Conservation (phyloP, 2,329 filamentous ascomycete genomes). For the Microcyclospora tardicrescens region DNA sequence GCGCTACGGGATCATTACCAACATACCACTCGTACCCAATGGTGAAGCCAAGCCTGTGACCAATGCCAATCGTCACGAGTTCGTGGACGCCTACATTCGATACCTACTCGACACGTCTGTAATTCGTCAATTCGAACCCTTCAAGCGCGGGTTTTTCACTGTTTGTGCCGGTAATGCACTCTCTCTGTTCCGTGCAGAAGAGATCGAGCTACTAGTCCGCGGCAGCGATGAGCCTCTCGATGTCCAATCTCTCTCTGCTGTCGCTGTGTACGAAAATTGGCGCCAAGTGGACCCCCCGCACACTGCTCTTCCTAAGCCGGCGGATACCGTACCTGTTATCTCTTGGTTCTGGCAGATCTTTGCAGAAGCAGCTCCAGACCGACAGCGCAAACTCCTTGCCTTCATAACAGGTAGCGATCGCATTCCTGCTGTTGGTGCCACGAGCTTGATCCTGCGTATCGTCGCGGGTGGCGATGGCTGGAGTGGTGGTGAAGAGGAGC, state of each 20-base stretch:
- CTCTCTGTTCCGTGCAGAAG: slow-evolving; percentile 75
- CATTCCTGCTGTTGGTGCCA: slow-evolving; percentile 76
- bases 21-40: slow-evolving; percentile 58
- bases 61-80: slow-evolving; percentile 72
- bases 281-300: slow-evolving; percentile 26
- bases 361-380: slow-evolving; percentile 46
- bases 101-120: slow-evolving; percentile 70
- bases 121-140: slow-evolving; percentile 75
- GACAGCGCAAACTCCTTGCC: slow-evolving; percentile 66
- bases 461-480: slow-evolving; percentile 50
- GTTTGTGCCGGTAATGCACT: slow-evolving; percentile 82
- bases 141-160: slow-evolving; percentile 86
- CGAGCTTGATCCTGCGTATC: slow-evolving; percentile 64
- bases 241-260: slow-evolving; percentile 59
- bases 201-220: slow-evolving; percentile 77
- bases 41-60: slow-evolving; percentile 67
- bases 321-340: slow-evolving; percentile 52
- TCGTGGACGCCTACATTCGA: slow-evolving; percentile 71
- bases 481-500: slow-evolving; percentile 41
- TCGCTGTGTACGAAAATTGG: slow-evolving; percentile 78
- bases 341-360: slow-evolving; percentile 87
- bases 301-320: slow-evolving; percentile 25
- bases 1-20: slow-evolving; percentile 55
- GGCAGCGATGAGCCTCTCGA: slow-evolving; percentile 77
- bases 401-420: slow-evolving; percentile 88